Evolutionary conservation across 2,329 filamentous ascomycete species (phyloP).

Genomic region (Scytalidium sp.): DNA sequence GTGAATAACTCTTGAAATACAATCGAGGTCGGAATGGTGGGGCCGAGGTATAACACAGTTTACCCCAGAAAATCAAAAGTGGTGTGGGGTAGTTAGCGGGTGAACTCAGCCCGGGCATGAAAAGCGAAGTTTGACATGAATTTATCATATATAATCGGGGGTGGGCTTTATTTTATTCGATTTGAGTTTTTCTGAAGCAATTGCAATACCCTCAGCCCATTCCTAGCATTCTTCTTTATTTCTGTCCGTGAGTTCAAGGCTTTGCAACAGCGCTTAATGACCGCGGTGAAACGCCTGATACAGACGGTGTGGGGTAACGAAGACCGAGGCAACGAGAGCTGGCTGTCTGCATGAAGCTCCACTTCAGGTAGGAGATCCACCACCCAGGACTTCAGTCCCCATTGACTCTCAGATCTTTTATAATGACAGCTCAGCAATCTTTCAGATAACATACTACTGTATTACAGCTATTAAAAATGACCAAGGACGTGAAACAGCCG

Average conservation of each 20-base stretch:
- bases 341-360: background rate
- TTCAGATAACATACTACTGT: background rate
- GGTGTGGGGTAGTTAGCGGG: background rate
- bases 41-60: background rate
- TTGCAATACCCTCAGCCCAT: too few species aligned
- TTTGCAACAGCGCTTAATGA: background rate
- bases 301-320: background rate
- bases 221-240: too few species aligned
- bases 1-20: background rate
- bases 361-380: too few species aligned
- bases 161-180: too few species aligned
- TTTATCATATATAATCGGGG: too few species aligned
- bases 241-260: too few species aligned
- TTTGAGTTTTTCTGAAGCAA: too few species aligned
- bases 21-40: background rate
- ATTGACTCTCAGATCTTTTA: too few species aligned
- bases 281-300: background rate
- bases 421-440: background rate
- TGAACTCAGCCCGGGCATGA: background rate
- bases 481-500: slow-evolving; percentile 5
- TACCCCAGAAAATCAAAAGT: background rate
- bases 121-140: background rate
- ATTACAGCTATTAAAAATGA: slow-evolving; percentile 7
- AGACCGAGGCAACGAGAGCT: background rate
- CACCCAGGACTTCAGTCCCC: too few species aligned